Percentiles rank a stretch among this genome's conserved stretches.
Conservation (phyloP, 345 rosid species). For the Eucalyptus pumila region DNA sequence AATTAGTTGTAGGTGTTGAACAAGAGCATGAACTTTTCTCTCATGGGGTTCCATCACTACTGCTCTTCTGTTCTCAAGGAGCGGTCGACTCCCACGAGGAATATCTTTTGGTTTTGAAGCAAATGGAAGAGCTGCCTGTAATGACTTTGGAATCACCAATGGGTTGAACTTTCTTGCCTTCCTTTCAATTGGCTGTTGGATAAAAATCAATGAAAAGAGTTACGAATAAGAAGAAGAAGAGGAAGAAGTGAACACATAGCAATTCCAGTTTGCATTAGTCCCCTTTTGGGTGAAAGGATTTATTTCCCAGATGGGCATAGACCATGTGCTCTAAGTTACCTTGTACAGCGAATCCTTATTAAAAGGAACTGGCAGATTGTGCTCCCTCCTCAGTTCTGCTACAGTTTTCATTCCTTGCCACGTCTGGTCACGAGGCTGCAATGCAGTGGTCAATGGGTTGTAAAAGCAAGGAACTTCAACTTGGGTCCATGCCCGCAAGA, state of each 20-base stretch:
- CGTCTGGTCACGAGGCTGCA: constrained; percentile 66
- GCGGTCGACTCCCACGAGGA: constrained; percentile 30
- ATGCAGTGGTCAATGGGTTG: constrained; percentile 79
- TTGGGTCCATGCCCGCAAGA: constrained; percentile 71
- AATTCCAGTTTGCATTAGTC: background rate
- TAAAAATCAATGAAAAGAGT: background rate
- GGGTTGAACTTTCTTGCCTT: constrained; percentile 63
- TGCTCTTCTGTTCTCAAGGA: constrained; percentile 54
- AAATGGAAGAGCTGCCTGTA: constrained; percentile 72
- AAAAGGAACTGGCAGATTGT: constrained; percentile 53
- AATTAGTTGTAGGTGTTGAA: constrained; percentile 56
- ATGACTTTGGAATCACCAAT: constrained; percentile 56
- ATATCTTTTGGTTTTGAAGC: constrained; percentile 67
- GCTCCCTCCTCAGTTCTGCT: constrained; percentile 68
- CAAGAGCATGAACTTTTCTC: constrained; percentile 30
- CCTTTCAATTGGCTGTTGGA: constrained; percentile 63
- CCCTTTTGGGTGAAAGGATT: background rate
- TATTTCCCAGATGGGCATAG: background rate
- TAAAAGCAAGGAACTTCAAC: constrained; percentile 70
- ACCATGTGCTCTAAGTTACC: constrained; percentile 18
- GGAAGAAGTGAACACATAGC: background rate
- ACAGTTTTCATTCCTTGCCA: constrained; percentile 96
- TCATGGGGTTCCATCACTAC: constrained; percentile 72
- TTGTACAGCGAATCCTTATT: constrained; percentile 85
- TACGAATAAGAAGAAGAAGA: background rate